Base-by-base conservation (phyloP, 495 filamentous ascomycete species). In the Penicillium cataractarum region DNA sequence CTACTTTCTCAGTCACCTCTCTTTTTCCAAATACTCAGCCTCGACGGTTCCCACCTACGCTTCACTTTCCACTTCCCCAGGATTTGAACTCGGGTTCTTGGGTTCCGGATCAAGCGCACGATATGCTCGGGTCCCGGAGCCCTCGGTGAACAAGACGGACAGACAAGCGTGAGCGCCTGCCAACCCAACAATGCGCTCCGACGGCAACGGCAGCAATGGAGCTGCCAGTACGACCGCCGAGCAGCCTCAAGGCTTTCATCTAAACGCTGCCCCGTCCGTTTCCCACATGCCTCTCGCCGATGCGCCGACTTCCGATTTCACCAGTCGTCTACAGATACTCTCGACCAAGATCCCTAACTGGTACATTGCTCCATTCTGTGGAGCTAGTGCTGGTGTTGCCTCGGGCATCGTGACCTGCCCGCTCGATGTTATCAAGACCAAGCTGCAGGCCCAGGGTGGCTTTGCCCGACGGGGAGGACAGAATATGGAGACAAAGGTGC, bases 381-480 rank as follows among this genome's bases (percentile, higher is more conserved):
- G 95, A 48, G 96, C 92, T 10, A 82, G 89, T 39, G 94, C 93
- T 54, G 95, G 95, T 57, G 89, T 97, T 63, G 90, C 90, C 6
- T 96, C 93, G 5, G 95, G 95, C 8, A 85, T 98, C 42, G 92
- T 97, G 64, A 98, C 95, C 46, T 99, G 95, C 71, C 95, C 95
- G 21, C 86, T 99, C 57, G 95, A 99, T 82, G 95, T 99, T 55
- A 98, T 99, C 71, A 99, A 99, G 79, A 99, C 95, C 49, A 97
- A 97, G 74, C 76, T 99, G 55, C 95, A 99, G 74, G 96, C 94
- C 33, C 96, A 98, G 73, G 93, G 93, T 59, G 91, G 90, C 5
- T 89, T 93, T 83, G 75, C 75, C 35, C 70, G 76, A 37, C 76
- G 79, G 73, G 76, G 66, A 60, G 76, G 69, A 67, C 78, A 79